A percentile compares a stretch with the other conserved stretches of the same genome.
phyloP scores from a whole-genome alignment of 805 yeast genomes.

The Kuraishia hungarica region DNA sequence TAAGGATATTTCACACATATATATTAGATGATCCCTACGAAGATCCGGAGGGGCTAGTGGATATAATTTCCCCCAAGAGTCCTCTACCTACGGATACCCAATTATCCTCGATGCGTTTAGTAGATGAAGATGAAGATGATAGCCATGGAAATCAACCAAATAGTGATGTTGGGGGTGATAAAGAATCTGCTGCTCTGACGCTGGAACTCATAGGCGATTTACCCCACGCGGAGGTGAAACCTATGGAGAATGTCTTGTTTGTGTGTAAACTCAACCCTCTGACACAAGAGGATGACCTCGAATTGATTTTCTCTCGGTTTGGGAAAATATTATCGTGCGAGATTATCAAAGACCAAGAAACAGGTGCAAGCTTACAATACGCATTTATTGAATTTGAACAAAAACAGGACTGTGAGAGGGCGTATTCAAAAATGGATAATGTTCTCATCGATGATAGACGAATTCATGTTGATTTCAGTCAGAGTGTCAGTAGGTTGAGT shows the following conservation, averaged over 20 bases:
- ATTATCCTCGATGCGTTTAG: conserved; percentile 22
- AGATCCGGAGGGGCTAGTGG: conserved; percentile 17
- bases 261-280: conserved; percentile 57
- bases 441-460: conserved; percentile 57
- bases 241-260: conserved; percentile 54
- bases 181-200: conserved; percentile 48
- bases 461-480: conserved; percentile 63
- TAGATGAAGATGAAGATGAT: conserved; percentile 14
- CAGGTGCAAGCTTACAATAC: conserved; percentile 46
- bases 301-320: conserved; percentile 50
- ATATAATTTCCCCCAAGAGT: conserved; percentile 15
- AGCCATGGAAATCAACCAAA: conserved; percentile 12
- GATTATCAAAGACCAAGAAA: conserved; percentile 36
- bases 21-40: conserved; percentile 47
- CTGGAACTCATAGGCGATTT: conserved; percentile 58
- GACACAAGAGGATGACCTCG: conserved; percentile 49
- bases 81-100: conserved; percentile 27
- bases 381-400: conserved; percentile 54
- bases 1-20: conserved; percentile 42
- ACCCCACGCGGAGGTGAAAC: conserved; percentile 47
- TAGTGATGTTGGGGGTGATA: conserved; percentile 19
- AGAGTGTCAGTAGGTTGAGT: conserved; percentile 27
- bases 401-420: conserved; percentile 45
- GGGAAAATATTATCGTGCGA: conserved; percentile 47
- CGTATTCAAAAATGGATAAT: conserved; percentile 53